phyloP scores from a whole-genome alignment of 2,329 filamentous ascomycete genomes.

The Ceratocystis alfenasii region DNA sequence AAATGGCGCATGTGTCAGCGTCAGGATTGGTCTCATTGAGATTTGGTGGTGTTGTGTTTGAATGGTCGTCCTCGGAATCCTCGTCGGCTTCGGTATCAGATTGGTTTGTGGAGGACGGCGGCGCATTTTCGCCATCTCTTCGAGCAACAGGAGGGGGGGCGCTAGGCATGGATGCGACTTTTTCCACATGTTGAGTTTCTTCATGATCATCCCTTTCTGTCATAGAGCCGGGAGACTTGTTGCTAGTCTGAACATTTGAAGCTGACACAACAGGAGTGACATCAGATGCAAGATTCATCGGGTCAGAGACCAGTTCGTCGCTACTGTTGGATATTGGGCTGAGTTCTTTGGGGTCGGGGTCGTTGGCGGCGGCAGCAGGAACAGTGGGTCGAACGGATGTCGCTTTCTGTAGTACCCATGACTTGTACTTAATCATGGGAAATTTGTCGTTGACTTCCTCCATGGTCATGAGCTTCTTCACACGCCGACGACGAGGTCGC shows the following conservation, averaged over 20 bases:
- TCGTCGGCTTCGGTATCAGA: conserved; percentile 41
- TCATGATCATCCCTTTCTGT: conserved; percentile 24
- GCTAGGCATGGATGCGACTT: conserved; percentile 9
- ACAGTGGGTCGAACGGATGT: conserved; percentile 24
- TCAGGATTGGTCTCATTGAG: conserved; percentile 54
- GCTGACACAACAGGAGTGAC: not conserved
- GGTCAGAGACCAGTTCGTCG: not conserved
- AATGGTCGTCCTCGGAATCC: conserved; percentile 68
- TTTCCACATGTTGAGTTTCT: conserved; percentile 23
- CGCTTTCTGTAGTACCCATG: conserved; percentile 55
- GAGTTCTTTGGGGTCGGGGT: not conserved
- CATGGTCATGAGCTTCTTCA: conserved; percentile 99
- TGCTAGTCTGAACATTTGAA: not conserved
- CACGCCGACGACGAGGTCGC: conserved; percentile 67
- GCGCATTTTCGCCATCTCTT: conserved; percentile 12
- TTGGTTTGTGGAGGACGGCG: conserved; percentile 19
- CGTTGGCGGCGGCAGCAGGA: not conserved
- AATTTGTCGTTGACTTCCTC: conserved; percentile 98
- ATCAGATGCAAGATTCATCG: not conserved
- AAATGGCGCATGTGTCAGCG: conserved; percentile 92
- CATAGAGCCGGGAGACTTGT: not conserved
- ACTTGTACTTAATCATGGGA: conserved; percentile 91
- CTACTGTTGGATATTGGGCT: not conserved
- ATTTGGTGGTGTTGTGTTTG: conserved; percentile 65
- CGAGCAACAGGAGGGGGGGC: conserved; percentile 15